Conservation (phyloP, 805 yeast genomes). For the Starmerella bacillaris region DNA sequence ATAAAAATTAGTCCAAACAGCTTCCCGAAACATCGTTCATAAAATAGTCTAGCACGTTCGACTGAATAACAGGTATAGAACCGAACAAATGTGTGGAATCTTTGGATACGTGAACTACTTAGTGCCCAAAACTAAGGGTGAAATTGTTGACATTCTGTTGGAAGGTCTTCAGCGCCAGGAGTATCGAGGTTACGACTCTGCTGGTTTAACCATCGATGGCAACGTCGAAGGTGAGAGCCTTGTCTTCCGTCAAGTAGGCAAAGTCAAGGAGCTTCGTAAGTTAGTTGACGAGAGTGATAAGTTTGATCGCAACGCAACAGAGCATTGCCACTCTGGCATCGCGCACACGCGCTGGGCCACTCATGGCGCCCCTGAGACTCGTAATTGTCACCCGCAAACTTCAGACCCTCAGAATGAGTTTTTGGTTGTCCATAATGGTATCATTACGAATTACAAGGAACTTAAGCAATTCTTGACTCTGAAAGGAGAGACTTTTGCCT, state of each 20-base stretch:
- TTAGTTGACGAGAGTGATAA: slow-evolving; percentile 32
- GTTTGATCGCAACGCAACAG: slow-evolving; percentile 34
- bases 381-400: slow-evolving; percentile 91
- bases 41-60: too few relatives aligned
- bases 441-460: slow-evolving; percentile 87
- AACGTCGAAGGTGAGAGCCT: slow-evolving; percentile 53
- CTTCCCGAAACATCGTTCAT: too few relatives aligned
- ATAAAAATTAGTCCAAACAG: too few relatives aligned
- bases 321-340: slow-evolving; percentile 80
- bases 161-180: slow-evolving; percentile 65
- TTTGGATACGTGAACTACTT: slow-evolving; percentile 94
- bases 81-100: slow-evolving; percentile 62
- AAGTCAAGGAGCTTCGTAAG: slow-evolving; percentile 65
- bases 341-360: slow-evolving; percentile 99
- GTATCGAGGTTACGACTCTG: slow-evolving; percentile 95
- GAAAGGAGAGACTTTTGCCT: slow-evolving; percentile 69
- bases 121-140: slow-evolving; percentile 82
- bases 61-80: too few relatives aligned
- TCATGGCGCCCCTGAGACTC: slow-evolving; percentile 77
- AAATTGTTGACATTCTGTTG: slow-evolving; percentile 69
- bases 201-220: slow-evolving; percentile 92
- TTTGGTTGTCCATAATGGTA: slow-evolving; percentile 92
- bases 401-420: slow-evolving; percentile 73
- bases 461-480: slow-evolving; percentile 61
- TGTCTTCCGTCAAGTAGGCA: slow-evolving; percentile 75